phyloP scores from a whole-genome alignment of 2,329 filamentous ascomycete genomes.

The Colletotrichum orbiculare region DNA sequence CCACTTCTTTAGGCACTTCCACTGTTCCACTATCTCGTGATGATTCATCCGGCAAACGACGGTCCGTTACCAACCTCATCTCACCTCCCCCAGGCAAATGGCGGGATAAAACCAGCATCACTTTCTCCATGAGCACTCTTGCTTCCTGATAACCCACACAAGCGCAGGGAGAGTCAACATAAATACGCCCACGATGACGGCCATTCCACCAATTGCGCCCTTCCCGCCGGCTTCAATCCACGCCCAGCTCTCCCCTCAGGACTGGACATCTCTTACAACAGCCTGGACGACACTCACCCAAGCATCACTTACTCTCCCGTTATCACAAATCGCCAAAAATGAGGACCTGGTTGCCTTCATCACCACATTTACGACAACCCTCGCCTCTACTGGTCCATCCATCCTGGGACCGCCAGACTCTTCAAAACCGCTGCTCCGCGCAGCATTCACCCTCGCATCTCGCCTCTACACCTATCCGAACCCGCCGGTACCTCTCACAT shows the following conservation, averaged over 20 bases:
- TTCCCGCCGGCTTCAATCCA: slow-evolving; percentile 79
- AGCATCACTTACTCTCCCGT: slow-evolving; percentile 71
- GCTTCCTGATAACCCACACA: background rate
- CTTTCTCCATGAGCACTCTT: background rate
- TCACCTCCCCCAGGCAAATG: background rate
- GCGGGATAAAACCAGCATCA: slow-evolving; percentile 5
- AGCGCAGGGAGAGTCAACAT: slow-evolving; percentile 45
- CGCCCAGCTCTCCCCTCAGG: slow-evolving; percentile 71
- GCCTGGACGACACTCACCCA: slow-evolving; percentile 79
- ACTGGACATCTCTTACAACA: slow-evolving; percentile 83
- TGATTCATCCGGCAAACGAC: slow-evolving; percentile 53
- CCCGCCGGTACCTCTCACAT: slow-evolving; percentile 61
- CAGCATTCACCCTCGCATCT: slow-evolving; percentile 72
- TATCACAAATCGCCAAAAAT: slow-evolving; percentile 65
- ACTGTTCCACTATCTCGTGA: slow-evolving; percentile 22
- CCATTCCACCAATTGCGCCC: slow-evolving; percentile 78
- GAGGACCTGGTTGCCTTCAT: slow-evolving; percentile 72
- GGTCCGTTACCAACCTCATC: background rate
- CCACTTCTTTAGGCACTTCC: background rate
- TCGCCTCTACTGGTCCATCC: slow-evolving; percentile 50
- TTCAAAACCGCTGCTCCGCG: slow-evolving; percentile 65
- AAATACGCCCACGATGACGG: slow-evolving; percentile 39
- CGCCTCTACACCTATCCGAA: slow-evolving; percentile 61
- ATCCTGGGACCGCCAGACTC: slow-evolving; percentile 47
- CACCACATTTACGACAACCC: slow-evolving; percentile 71